Evolutionary conservation across 495 filamentous ascomycete genomes (phyloP).

Genomic region (Lasiosphaeria ovina): DNA sequence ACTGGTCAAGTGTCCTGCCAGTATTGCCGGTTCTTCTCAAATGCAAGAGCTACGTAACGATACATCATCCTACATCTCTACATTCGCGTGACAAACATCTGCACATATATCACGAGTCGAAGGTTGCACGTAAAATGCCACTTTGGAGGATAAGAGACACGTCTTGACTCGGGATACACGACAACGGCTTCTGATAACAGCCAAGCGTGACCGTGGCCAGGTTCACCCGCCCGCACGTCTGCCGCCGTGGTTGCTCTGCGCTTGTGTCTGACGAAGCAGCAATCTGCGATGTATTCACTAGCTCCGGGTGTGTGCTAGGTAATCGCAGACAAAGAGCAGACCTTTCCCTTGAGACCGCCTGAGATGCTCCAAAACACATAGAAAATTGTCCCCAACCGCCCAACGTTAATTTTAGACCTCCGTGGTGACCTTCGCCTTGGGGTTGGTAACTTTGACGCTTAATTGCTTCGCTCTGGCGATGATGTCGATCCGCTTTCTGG

Average conservation of each 20-base stretch:
- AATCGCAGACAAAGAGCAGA: constrained; percentile 15
- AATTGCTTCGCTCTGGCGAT: constrained; percentile 93
- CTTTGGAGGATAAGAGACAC: too few species aligned
- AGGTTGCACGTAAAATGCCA: too few species aligned
- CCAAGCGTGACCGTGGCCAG: background rate
- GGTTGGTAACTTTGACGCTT: constrained; percentile 98
- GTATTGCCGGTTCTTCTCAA: too few species aligned
- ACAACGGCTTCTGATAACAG: background rate
- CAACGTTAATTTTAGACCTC: constrained; percentile 68
- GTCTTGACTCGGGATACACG: too few species aligned
- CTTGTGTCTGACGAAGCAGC: constrained; percentile 11
- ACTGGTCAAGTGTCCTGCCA: too few species aligned
- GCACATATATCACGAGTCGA: too few species aligned
- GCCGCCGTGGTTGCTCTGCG: background rate
- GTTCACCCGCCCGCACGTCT: background rate
- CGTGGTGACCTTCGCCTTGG: constrained; percentile 96
- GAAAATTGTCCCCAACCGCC: constrained; percentile 9
- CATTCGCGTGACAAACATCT: too few species aligned
- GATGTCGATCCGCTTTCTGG: constrained; percentile 97
- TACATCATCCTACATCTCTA: too few species aligned
- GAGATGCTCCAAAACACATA: constrained; percentile 15
- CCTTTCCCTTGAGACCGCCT: constrained; percentile 14
- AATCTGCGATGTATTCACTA: constrained; percentile 15
- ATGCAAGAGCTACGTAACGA: too few species aligned
- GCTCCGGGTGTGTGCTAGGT: constrained; percentile 14